Base-by-base conservation (phyloP, 2,329 filamentous ascomycete genomes). In the Fusarium oligoseptatum region DNA sequence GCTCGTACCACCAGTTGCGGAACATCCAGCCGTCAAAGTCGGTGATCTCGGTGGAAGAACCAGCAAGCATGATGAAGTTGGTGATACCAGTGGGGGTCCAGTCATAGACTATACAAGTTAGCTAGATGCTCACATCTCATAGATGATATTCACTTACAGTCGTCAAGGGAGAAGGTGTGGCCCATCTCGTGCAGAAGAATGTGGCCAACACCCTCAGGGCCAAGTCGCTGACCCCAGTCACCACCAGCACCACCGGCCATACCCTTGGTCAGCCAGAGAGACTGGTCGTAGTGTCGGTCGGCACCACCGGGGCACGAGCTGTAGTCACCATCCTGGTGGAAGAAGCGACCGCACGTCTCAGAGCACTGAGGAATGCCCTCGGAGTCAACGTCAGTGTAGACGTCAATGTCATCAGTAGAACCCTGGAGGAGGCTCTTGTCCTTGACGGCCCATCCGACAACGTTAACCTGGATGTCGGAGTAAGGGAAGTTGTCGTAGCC, bases 1-100 rank as follows among this genome's bases (percentile, higher is more conserved):
- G 73, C 69, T 82, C 76, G 37, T 82, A 79, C 85, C 85, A 87
- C 84, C 85, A 87, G 75, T 87, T 84, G 2, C 85, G 77, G 56
- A 84, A 76, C 85, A 87, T 87, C 86, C 86, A 87, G 22, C 83
- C 84, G 62, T 87, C 85, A 58, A 87, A 87, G 48, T 87, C 85
- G 3, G 85, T 87, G 22, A 87, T 81, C 56, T 81, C 68, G 22
- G 74, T 79, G 1, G 86, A 79, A 55, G 82, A 83, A 5, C 86
- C 85, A 57, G 85, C 84, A 52, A 82, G 74, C 85, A 87, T 87
- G 71, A 87, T 81, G 77, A 87, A 87, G 75, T 80, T 84, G 9
- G 77, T 75, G 36, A 84, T 73, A 7, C 84, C 84, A 7, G 79
- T 80, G 0, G 85, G 85, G 22, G 81, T 84, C 85, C 84, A 87